Evolutionary conservation across 2,329 filamentous ascomycete genomes (phyloP), one percentile per base, ranked within the genome.

Genomic region (Rhexocercosporidium sp.): DNA sequence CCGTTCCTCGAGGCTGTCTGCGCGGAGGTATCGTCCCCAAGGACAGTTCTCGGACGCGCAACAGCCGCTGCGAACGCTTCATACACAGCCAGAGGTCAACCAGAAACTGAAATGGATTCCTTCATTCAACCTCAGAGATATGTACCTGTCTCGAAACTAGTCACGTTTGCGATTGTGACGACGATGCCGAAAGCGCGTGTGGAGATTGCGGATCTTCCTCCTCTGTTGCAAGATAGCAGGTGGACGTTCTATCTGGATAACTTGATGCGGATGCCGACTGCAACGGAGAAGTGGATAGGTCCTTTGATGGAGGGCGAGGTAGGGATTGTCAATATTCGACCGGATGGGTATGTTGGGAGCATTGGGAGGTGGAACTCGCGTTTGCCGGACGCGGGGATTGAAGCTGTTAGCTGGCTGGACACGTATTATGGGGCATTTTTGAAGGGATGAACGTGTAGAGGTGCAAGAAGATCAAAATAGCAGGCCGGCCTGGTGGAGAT

Each of bases 191-290:
- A 91, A 76, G 79, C 81, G 3, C 82, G 86, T 3, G 83, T 93
- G 51, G 91, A 93, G 76, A 84, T 93, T 29, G 82, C 83, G 1
- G 85, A 92, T 72, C 79, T 93, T 18, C 90, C 90, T 0, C 76
- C 81, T 0, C 76, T 89, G 25, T 77, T 93, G 47, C 85, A 90
- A 72, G 83, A 87, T 65, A 90, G 88, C 76, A 83, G 85, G 37
- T 93, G 90, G 89, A 91, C 89, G 0, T 84, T 93, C 67, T 93
- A 93, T 75, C 81, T 92, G 0, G 91, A 93, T 74, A 84, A 92
- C 75, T 78, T 88, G 71, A 85, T 86, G 67, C 65, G 65, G 71
- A 85, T 82, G 65, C 84, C 88, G 64, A 85, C 83, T 37, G 91
- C 88, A 77, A 91, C 87, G 11, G 84, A 88, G 73, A 92, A 91